Evolutionary conservation across 139 green algal genomes (phyloP).

Genomic region (Medakamo hakoo): DNA sequence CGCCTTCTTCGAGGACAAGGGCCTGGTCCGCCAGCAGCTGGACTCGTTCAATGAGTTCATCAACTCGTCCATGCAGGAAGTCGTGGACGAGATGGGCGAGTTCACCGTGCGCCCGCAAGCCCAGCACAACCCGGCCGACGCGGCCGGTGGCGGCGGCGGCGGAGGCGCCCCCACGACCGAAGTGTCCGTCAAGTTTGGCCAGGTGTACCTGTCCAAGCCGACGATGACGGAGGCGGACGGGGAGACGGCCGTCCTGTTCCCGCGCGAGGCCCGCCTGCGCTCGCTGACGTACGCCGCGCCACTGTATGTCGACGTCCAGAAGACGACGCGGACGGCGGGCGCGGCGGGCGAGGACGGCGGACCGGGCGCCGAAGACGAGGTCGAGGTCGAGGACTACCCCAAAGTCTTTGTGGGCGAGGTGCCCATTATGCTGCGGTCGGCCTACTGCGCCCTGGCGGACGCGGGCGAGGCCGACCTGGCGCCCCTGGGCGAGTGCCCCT

Average conservation of each 20-base stretch:
- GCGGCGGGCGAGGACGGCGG: conserved; percentile 20
- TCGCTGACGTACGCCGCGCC: conserved; percentile 97
- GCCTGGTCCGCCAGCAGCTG: conserved; percentile 93
- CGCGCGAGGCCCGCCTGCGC: conserved; percentile 83
- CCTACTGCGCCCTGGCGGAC: conserved; percentile 77
- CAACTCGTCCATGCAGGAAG: conserved; percentile 78
- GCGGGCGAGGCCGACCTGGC: conserved; percentile 60
- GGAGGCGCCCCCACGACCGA: conserved; percentile 9
- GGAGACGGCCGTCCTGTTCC: conserved; percentile 76
- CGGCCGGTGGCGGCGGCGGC: conserved; percentile 17
- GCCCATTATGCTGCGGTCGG: conserved; percentile 93
- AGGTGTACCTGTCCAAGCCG: conserved; percentile 91
- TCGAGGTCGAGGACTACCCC: conserved; percentile 31
- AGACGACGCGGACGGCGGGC: conserved; percentile 34
- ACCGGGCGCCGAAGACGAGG: conserved; percentile 8
- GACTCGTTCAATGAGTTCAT: conserved; percentile 99
- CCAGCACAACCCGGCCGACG: conserved; percentile 51
- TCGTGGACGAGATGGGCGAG: conserved; percentile 46
- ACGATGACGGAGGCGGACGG: conserved; percentile 85
- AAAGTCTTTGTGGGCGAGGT: conserved; percentile 94
- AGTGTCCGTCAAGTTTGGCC: conserved; percentile 61
- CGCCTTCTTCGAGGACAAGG: conserved; percentile 90
- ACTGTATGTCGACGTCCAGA: conserved; percentile 85
- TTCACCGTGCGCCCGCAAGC: conserved; percentile 54
- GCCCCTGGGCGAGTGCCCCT: conserved; percentile 88